Evolutionary conservation across 192 early-diverging fungal species (phyloP).

Genomic region (Gryganskiella cystojenkinii): DNA sequence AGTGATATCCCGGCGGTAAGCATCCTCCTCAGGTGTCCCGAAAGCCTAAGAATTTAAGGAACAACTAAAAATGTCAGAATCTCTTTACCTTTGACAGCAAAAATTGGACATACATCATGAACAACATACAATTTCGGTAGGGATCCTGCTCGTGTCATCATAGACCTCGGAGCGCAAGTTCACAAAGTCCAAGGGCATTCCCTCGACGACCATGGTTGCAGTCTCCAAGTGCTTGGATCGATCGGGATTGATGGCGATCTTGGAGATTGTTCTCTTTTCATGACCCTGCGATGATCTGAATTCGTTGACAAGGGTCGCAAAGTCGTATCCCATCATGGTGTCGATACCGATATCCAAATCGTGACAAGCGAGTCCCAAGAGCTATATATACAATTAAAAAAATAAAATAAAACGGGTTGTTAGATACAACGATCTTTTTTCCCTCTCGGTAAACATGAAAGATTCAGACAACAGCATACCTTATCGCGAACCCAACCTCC

Average conservation of each 20-base stretch:
- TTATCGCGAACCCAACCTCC: conserved; percentile 99
- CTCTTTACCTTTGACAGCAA: background rate
- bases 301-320: conserved; percentile 80
- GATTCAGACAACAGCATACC: conserved; percentile 43
- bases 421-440: too few species aligned
- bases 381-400: conserved; percentile 47
- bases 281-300: conserved; percentile 61
- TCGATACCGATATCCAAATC: conserved; percentile 97
- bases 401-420: too few species aligned
- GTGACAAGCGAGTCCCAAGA: conserved; percentile 86
- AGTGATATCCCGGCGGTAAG: conserved; percentile 94
- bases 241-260: conserved; percentile 93
- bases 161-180: conserved; percentile 95
- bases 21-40: conserved; percentile 94
- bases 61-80: too few species aligned
- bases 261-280: conserved; percentile 68
- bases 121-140: conserved; percentile 66
- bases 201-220: conserved; percentile 87
- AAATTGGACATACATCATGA: background rate
- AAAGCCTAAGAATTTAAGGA: conserved; percentile 59
- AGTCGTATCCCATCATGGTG: conserved; percentile 92
- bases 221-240: conserved; percentile 98
- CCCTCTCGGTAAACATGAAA: too few species aligned
- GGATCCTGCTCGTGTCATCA: conserved; percentile 82
- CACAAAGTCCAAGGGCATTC: conserved; percentile 90